Evolutionary conservation across 768 basidiomycete species (phyloP), one percentile per base, ranked within the genome.

Genomic region (Ramaria sp.): DNA sequence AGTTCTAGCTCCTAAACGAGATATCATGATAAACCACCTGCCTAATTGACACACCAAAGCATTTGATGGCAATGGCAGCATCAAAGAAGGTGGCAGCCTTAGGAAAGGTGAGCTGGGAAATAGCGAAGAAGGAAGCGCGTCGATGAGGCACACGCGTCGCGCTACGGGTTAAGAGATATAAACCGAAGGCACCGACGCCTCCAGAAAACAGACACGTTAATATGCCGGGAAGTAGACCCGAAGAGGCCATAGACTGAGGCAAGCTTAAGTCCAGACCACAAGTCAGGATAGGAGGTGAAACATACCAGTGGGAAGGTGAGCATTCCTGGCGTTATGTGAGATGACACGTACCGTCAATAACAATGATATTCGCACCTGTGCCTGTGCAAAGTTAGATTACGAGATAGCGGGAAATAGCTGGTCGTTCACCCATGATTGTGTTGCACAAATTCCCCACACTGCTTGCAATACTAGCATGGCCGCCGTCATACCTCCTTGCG

Each of bases 31-130:
- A 20, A 38, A 53, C 63, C 2, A 68, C 78, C 47, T 70, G 91
- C 80, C 91, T 92, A 63, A 94, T 84, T 34, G 90, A 91, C 3
- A 98, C 95, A 19, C 95, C 95, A 66, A 96, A 96, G 69, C 95
- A 98, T 68, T 98, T 98, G 67, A 84, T 86, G 10, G 92, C 92
- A 63, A 98, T 92, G 12, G 94, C 95, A 3, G 83, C 84, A 68
- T 97, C 95, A 64, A 98, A 95, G 68, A 91, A 88, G 39, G 91
- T 73, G 0, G 87, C 88, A 0, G 87, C 89, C 45, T 77, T 81
- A 2, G 95, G 95, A 68, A 92, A 96, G 0, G 95, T 95, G 61
- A 98, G 72, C 66, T 87, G 79, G 1, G 88, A 78, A 19, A 94
- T 73, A 13, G 86, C 82, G 62, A 91, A 91, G 69, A 93, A 95